Base-by-base conservation (phyloP, 305 asterid species). In the Fraxinus nigra region DNA sequence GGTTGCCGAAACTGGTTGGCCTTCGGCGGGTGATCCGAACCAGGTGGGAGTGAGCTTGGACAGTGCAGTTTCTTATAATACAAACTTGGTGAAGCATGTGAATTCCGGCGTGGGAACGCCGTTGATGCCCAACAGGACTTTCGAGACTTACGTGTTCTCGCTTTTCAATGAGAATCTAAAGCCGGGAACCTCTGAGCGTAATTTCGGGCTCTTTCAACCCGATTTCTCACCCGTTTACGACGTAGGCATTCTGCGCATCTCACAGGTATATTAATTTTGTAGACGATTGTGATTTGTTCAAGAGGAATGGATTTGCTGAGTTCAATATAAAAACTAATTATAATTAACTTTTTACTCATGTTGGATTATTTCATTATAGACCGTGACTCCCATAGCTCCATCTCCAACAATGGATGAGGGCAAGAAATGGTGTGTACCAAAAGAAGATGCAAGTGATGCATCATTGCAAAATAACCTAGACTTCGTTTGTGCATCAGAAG, bases 1-100 rank as follows among this genome's bases (percentile, higher is more conserved):
- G 4, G 91, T 90, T 35, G 93, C 91, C 28, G 93, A 91, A 79
- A 91, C 91, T n/a, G 94, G 94, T 20, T 91, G 94, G 93, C 90
- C 93, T 56, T 91, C 93, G n/a, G 85, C 80, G 20, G 92, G 93
- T 75, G 93, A 91, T 78, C 89, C 87, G 54, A 82, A 78, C 46
- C 88, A 87, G 75, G 67, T 13, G 35, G 90, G 90, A 7, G 86
- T 82, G 22, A 85, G 88, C 75, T 24, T 80, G 77, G 89, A 85
- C 3, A 85, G 88, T 56, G 91, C 93, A 11, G 80, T 82, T 11
- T 61, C 86, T 76, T 91, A 88, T 28, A 89, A 86, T 34, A 78
- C 86, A 16, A 86, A 88, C n/a, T 77, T 91, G 26, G 77, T 89
- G 59, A 88, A 81, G 82, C 89, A 82, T 72, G 83, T 88, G 69